Conservation (phyloP, 2,329 filamentous ascomycete species). For the Lachnum nothofagi region DNA sequence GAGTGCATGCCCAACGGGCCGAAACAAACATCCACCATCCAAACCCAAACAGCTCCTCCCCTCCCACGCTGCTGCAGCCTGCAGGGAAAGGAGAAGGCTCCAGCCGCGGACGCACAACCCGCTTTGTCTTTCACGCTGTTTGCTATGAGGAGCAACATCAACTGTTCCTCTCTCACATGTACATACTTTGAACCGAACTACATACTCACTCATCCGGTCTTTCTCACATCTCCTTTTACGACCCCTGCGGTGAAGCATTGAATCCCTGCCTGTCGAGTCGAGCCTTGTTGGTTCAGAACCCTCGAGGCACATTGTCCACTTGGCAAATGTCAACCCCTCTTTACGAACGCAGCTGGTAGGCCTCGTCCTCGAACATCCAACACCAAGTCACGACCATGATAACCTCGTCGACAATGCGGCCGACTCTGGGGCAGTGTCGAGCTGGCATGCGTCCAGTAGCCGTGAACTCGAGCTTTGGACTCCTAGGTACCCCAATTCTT, state of each 20-base stretch:
- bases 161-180: too few species aligned
- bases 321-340: slow-evolving; percentile 6
- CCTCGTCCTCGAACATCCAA: slow-evolving; percentile 4
- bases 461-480: slow-evolving; percentile 9
- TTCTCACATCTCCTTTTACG: not conserved
- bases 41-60: too few species aligned
- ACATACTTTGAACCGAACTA: too few species aligned
- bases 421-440: slow-evolving; percentile 23
- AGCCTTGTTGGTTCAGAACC: not conserved
- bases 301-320: not conserved
- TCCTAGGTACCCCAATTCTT: slow-evolving; percentile 15
- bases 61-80: too few species aligned
- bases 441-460: slow-evolving; percentile 18
- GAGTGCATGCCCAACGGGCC: too few species aligned
- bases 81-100: not conserved
- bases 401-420: slow-evolving; percentile 24
- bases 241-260: not conserved
- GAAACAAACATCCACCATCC: too few species aligned
- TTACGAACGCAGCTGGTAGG: slow-evolving; percentile 1
- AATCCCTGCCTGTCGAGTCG: not conserved
- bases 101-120: not conserved
- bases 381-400: slow-evolving; percentile 24
- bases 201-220: not conserved
- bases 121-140: not conserved
- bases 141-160: not conserved